Conservation (phyloP, 2,329 filamentous ascomycete genomes). For the Alternaria hordeiaustralica region DNA sequence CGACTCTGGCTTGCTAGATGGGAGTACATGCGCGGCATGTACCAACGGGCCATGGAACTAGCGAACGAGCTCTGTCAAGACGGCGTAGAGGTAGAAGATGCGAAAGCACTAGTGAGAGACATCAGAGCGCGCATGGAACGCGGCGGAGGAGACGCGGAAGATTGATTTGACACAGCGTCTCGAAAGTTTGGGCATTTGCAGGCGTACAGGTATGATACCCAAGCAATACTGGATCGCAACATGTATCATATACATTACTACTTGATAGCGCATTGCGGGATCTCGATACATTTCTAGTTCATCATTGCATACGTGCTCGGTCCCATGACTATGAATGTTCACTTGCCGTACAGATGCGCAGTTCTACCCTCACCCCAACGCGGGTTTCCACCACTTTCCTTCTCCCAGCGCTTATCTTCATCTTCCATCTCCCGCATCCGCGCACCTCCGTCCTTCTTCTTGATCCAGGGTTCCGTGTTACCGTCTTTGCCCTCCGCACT, state of each 20-base stretch:
- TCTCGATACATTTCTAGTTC: background rate
- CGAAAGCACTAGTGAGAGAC: conserved; percentile 89
- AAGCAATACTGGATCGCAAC: conserved; percentile 1
- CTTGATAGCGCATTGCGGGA: background rate
- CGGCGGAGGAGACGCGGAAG: conserved; percentile 27
- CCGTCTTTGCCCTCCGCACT: background rate
- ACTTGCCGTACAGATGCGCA: background rate
- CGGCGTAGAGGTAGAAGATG: conserved; percentile 94
- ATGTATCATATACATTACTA: background rate
- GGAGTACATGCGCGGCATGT: conserved; percentile 78
- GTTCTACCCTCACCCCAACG: background rate
- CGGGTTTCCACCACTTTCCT: background rate
- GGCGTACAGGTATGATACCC: conserved; percentile 18
- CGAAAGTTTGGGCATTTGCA: conserved; percentile 5
- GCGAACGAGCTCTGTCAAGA: conserved; percentile 94
- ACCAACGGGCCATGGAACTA: conserved; percentile 76
- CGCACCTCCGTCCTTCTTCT: background rate
- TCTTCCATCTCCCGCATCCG: background rate
- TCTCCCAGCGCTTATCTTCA: background rate
- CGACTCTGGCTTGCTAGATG: conserved; percentile 90
- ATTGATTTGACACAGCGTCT: background rate
- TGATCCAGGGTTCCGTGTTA: background rate
- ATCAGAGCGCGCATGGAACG: conserved; percentile 76
- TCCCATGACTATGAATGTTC: background rate
- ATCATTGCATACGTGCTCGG: background rate